phyloP scores from a whole-genome alignment of 352 stramenopile genomes.

The Pythium phragmiticola region DNA sequence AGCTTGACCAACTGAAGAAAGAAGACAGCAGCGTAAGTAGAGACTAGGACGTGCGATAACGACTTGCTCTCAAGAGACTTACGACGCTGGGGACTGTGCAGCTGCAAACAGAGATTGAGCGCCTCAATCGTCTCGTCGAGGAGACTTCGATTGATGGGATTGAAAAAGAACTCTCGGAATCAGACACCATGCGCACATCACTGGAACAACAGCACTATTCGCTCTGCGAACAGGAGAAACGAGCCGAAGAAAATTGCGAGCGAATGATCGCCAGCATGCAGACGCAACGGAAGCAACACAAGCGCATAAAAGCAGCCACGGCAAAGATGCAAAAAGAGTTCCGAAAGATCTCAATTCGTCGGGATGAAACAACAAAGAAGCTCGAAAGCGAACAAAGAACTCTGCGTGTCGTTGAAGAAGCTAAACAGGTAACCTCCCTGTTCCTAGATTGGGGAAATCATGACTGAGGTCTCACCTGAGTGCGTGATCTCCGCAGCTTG shows the following conservation, averaged over 20 bases:
- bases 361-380: conserved; percentile 1
- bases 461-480: not conserved
- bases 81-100: not conserved
- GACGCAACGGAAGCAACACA: conserved; percentile 5
- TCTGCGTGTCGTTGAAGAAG: conserved; percentile 7
- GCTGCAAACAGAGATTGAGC: not conserved
- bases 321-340: conserved; percentile 17
- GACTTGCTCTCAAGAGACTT: not conserved
- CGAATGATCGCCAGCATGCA: not conserved
- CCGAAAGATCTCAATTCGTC: not conserved
- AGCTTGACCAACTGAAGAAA: conserved; percentile 12
- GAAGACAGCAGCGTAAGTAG: not conserved
- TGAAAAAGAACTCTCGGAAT: conserved; percentile 1
- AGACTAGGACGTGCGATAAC: not conserved
- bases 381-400: not conserved
- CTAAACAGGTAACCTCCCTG: conserved; percentile 11
- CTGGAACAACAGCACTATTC: not conserved
- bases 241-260: not conserved
- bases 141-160: not conserved
- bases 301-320: conserved; percentile 9
- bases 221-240: not conserved
- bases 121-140: not conserved
- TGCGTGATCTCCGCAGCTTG: not conserved
- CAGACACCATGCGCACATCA: not conserved
- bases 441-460: not conserved